Percentiles rank a stretch among this genome's conserved stretches.
phyloP scores from a whole-genome alignment of 2,329 filamentous ascomycete species.

The Venturia nashicola region DNA sequence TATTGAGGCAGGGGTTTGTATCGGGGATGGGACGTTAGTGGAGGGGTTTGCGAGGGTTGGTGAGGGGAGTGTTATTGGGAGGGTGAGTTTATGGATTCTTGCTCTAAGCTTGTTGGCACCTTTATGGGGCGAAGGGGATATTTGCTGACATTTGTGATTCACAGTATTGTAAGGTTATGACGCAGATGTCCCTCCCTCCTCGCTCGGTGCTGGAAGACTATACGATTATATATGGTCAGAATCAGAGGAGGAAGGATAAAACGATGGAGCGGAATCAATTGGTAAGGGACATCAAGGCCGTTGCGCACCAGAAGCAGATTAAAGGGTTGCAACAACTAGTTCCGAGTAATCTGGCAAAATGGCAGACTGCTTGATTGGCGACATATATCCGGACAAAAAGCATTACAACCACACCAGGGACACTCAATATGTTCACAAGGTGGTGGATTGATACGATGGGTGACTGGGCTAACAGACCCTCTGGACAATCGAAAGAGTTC shows the following conservation, averaged over 20 bases:
- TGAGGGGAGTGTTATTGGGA: constrained; percentile 26
- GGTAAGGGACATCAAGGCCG: constrained; percentile 18
- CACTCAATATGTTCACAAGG: not conserved
- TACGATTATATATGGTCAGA: constrained; percentile 31
- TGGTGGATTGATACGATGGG: not conserved
- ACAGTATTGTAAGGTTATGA: constrained; percentile 32
- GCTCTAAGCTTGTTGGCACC: not conserved
- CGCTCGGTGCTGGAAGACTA: constrained; percentile 31
- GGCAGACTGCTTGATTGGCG: constrained; percentile 12
- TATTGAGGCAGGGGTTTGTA: constrained; percentile 19
- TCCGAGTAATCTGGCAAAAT: constrained; percentile 22
- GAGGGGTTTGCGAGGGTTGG: constrained; percentile 20
- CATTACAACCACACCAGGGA: not conserved
- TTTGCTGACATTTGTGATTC: not conserved
- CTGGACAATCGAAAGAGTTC: no score
- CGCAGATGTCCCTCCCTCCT: constrained; percentile 22
- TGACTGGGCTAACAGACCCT: not conserved
- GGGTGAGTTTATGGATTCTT: constrained; percentile 18
- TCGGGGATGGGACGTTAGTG: constrained; percentile 13
- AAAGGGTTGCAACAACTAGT: constrained; percentile 21
- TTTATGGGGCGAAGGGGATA: not conserved
- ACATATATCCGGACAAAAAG: not conserved
- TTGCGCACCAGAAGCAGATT: constrained; percentile 21
- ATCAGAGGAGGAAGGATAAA: constrained; percentile 25
- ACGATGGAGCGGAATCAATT: constrained; percentile 18